Conservation (phyloP, 305 asterid species). For the Lippia alba region DNA sequence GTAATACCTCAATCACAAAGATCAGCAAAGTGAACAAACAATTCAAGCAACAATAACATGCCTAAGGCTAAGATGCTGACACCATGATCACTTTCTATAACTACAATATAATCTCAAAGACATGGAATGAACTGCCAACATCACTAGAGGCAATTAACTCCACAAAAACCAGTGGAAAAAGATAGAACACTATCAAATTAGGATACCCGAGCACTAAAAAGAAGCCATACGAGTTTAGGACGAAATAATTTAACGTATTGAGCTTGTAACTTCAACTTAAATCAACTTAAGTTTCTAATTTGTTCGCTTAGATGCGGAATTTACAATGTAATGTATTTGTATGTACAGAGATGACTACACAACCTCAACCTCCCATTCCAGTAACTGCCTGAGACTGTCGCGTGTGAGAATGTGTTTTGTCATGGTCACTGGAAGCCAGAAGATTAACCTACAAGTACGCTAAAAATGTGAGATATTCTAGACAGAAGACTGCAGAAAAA, state of each 20-base stretch:
- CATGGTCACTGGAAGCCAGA: slow-evolving; percentile 58
- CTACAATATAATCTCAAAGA: too few relatives aligned
- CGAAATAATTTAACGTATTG: too few relatives aligned
- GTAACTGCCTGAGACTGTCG: slow-evolving; percentile 45
- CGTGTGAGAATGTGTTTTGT: slow-evolving; percentile 47
- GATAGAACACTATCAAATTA: too few relatives aligned
- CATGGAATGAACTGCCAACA: too few relatives aligned
- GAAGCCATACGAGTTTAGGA: too few relatives aligned
- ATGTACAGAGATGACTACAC: not conserved
- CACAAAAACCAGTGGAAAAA: too few relatives aligned
- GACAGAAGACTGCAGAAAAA: not conserved
- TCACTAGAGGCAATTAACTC: too few relatives aligned
- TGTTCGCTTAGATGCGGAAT: not conserved
- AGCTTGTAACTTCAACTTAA: too few relatives aligned
- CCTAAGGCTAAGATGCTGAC: not conserved
- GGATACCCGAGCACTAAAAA: too few relatives aligned
- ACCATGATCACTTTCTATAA: too few relatives aligned
- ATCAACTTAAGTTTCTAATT: too few relatives aligned
- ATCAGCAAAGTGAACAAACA: not conserved
- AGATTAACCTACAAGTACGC: slow-evolving; percentile 70
- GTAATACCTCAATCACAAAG: not conserved
- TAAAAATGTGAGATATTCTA: slow-evolving; percentile 29
- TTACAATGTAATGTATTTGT: slow-evolving; percentile 9
- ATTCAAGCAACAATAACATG: not conserved
- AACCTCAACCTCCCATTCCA: slow-evolving; percentile 72